These are phyloP conservation scores for Xylariaceae sp. DNA, from an alignment of 2,329 filamentous ascomycete species.

Conservation along the genomic window DNA sequence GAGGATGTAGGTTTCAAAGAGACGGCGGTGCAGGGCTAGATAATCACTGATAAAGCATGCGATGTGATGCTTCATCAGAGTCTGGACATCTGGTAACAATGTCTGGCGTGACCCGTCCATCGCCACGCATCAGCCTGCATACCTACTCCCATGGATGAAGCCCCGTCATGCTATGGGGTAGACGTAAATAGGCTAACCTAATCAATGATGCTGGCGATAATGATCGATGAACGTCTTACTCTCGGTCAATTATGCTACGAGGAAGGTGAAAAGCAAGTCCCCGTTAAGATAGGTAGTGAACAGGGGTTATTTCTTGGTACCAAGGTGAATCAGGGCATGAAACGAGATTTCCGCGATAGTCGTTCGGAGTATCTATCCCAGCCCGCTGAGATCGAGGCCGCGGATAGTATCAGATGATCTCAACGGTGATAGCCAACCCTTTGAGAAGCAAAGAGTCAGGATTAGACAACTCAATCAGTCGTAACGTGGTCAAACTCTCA, in stretches of 20 bases:
- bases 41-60: constrained; percentile 36
- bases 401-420: background rate
- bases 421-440: background rate
- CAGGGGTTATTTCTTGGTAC: constrained; percentile 6
- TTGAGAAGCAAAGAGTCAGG: background rate
- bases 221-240: constrained; percentile 21
- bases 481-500: no score
- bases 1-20: constrained; percentile 25
- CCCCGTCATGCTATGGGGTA: no score
- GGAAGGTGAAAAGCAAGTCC: constrained; percentile 12
- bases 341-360: constrained; percentile 10
- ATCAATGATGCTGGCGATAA: no score
- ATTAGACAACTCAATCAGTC: background rate
- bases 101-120: constrained; percentile 14
- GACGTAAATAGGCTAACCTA: no score
- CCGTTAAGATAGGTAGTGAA: background rate
- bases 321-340: constrained; percentile 14
- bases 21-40: constrained; percentile 26
- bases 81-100: constrained; percentile 25
- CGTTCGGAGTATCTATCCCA: background rate
- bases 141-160: background rate
- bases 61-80: constrained; percentile 32
- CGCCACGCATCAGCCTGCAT: background rate
- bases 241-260: constrained; percentile 12
- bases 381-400: constrained; percentile 3